Conservation (phyloP, 352 stramenopile species). For the Lagenidium sp. region DNA sequence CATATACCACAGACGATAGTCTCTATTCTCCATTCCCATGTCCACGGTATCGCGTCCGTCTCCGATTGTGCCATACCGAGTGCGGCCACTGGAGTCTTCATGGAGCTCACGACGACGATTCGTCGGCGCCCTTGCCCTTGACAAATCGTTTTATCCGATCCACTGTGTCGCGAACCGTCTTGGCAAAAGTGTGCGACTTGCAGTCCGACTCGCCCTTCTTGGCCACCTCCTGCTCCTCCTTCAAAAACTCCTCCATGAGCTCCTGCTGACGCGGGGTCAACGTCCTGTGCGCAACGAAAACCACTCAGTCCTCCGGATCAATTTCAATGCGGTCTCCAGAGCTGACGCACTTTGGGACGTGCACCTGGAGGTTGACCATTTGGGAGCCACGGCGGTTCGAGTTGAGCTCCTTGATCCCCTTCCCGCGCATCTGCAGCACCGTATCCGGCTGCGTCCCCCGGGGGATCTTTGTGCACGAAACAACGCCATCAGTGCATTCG, state of each 20-base stretch:
- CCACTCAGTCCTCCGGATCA: too few species aligned
- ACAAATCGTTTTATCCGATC: conserved; percentile 88
- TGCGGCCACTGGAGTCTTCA: too few species aligned
- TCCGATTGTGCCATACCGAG: too few species aligned
- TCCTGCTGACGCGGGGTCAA: conserved; percentile 93
- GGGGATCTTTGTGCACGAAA: conserved; percentile 42
- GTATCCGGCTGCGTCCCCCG: conserved; percentile 93
- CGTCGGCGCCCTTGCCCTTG: conserved; percentile 36
- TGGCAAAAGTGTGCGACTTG: conserved; percentile 78
- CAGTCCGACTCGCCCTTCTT: conserved; percentile 63
- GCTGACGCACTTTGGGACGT: conserved; percentile 89
- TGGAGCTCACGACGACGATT: neutral
- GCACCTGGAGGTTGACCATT: conserved; percentile 94
- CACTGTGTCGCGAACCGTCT: conserved; percentile 74
- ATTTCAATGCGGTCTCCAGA: too few species aligned
- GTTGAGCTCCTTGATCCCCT: conserved; percentile 94
- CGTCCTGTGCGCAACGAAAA: conserved; percentile 26
- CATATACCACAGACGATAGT: too few species aligned
- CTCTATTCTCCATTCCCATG: too few species aligned
- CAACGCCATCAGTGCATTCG: conserved; percentile 1
- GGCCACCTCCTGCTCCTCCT: conserved; percentile 70
- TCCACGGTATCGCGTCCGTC: too few species aligned
- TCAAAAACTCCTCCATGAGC: conserved; percentile 93
- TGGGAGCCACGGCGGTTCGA: conserved; percentile 92
- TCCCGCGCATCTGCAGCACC: conserved; percentile 94